Evolutionary conservation across 2,329 filamentous ascomycete genomes (phyloP), one percentile per base, ranked within the genome.

Genomic region (Cercospora janseana): DNA sequence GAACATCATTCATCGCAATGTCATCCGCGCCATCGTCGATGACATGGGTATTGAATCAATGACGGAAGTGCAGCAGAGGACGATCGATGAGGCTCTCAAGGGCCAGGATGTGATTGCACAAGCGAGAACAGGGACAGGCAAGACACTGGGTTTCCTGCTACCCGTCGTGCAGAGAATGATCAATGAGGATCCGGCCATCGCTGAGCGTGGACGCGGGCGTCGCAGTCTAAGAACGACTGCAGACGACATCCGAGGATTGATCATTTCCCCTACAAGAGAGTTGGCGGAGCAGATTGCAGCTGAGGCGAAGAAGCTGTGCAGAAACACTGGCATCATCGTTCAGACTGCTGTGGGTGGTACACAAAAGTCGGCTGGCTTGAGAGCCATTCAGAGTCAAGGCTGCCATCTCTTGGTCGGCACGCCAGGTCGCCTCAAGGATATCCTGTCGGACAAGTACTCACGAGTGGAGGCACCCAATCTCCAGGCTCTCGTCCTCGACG

Each of bases 81-180:
- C 92, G 9, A 90, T 98, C 65, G 82, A 82, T 52, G 79, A 88
- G 49, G 88, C 87, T 3, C 74, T 97, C 32, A 81, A 83, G 59
- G 91, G 93, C 16, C 80, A 77, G 53, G 92, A 96, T 69, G 78
- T 95, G 47, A 70, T 97, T 59, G 93, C 92, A 38, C 93, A 97
- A 74, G 93, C 93, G 52, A 95, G 88, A 73, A 98, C 93, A 6
- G 93, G 93, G 67, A 97, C 93, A 3, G 93, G 93, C 67, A 98
- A 98, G 74, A 98, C 93, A 0, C 74, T 97, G 50, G 93, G 88
- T 27, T 98, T 97, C 75, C 78, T 98, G 18, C 72, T 97, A 5
- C 93, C 93, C 43, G 76, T 90, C 6, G 73, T 97, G 45, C 88
- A 96, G 68, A 84, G 83, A 52, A 87, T 95, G 64, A 74, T 95